These are phyloP conservation scores for Lactarius pseudohatsudake DNA, from an alignment of 768 basidiomycete species.

Conservation along the genomic window DNA sequence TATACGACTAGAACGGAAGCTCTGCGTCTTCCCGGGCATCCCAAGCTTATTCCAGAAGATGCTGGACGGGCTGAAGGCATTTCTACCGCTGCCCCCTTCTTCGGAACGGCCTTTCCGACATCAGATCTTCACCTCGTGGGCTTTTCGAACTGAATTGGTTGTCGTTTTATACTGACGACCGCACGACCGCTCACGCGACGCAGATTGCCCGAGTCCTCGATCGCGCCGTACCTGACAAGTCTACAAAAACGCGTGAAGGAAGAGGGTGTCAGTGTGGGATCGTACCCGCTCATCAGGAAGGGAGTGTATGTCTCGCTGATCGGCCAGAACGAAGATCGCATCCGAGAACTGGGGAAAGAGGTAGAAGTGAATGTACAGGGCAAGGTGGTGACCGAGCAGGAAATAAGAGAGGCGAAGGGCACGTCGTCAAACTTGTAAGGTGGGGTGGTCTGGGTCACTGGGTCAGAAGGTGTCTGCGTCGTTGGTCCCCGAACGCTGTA, in stretches of 20 bases:
- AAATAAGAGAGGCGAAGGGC: slow-evolving; percentile 53
- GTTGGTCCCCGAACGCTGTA: neutral
- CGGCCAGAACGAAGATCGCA: slow-evolving; percentile 45
- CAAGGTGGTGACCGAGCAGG: slow-evolving; percentile 61
- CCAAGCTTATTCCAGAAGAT: slow-evolving; percentile 82
- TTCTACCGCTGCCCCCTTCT: slow-evolving; percentile 76
- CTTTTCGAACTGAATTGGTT: slow-evolving; percentile 23
- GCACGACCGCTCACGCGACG: slow-evolving; percentile 25
- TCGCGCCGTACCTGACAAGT: slow-evolving; percentile 80
- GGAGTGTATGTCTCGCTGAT: slow-evolving; percentile 70
- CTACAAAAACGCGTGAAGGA: slow-evolving; percentile 70
- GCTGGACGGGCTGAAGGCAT: slow-evolving; percentile 68
- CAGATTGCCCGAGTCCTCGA: slow-evolving; percentile 78
- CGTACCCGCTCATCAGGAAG: slow-evolving; percentile 59
- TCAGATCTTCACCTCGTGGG: slow-evolving; percentile 81
- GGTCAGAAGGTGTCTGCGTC: slow-evolving; percentile 3
- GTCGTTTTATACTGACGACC: slow-evolving; percentile 3
- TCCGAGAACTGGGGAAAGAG: slow-evolving; percentile 59
- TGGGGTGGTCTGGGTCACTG: neutral
- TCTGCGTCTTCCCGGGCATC: slow-evolving; percentile 92
- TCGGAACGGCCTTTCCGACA: slow-evolving; percentile 72
- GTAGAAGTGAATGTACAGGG: slow-evolving; percentile 61
- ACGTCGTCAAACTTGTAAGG: slow-evolving; percentile 13
- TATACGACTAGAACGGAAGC: slow-evolving; percentile 77
- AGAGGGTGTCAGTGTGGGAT: slow-evolving; percentile 81